Evolutionary conservation across 495 filamentous ascomycete genomes (phyloP).

Genomic region (Penicillium pancosmium): DNA sequence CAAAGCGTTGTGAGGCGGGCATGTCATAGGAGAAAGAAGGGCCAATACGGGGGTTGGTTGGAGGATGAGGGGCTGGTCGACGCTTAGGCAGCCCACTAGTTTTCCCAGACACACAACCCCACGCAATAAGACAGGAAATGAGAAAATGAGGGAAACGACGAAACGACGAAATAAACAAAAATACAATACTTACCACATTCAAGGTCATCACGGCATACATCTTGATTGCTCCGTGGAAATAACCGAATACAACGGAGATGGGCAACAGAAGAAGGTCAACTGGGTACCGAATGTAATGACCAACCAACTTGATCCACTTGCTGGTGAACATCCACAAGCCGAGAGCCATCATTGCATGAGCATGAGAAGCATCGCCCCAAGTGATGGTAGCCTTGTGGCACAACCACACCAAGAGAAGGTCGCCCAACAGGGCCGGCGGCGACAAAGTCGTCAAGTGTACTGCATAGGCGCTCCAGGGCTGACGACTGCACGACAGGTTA

Average conservation of each 20-base stretch:
- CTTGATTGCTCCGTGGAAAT: constrained; percentile 77
- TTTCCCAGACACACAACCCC: not conserved
- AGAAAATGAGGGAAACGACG: not conserved
- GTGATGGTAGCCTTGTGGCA: constrained; percentile 48
- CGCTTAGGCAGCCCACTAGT: constrained; percentile 1
- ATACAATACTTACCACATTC: constrained; percentile 60
- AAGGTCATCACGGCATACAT: constrained; percentile 72
- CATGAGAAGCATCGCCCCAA: constrained; percentile 45
- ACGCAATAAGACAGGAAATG: no score
- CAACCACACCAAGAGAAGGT: constrained; percentile 61
- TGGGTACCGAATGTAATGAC: constrained; percentile 72
- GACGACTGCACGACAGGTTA: constrained; percentile 54
- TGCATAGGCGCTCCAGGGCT: constrained; percentile 77
- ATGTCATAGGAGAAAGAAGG: constrained; percentile 17
- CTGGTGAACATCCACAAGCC: constrained; percentile 66
- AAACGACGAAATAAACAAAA: constrained; percentile 11
- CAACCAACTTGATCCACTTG: constrained; percentile 76
- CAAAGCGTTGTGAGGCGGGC: constrained; percentile 32
- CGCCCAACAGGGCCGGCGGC: constrained; percentile 66
- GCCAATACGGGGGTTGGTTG: not conserved
- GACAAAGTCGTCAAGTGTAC: constrained; percentile 74
- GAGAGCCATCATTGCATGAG: constrained; percentile 53
- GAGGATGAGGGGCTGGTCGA: constrained; percentile 9
- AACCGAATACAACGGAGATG: constrained; percentile 75
- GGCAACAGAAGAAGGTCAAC: constrained; percentile 69